Evolutionary conservation across 345 rosid species (phyloP).

Genomic region (Salix brachista): DNA sequence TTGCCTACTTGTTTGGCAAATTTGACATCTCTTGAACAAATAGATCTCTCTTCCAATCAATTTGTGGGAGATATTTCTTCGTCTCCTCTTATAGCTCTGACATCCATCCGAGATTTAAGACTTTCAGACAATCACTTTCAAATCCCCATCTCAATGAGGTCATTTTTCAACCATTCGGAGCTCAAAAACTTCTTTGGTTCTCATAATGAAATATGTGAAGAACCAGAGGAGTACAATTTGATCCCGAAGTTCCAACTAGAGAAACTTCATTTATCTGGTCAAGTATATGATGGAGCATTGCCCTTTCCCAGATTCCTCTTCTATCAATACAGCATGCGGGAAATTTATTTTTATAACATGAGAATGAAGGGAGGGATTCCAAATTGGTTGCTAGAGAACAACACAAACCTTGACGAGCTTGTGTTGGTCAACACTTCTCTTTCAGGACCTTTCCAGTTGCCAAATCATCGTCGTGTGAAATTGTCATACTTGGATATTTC

Average conservation of each 20-base stretch:
- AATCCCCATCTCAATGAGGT: not conserved
- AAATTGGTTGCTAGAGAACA: constrained; percentile 28
- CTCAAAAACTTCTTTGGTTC: not conserved
- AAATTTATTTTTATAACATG: not conserved
- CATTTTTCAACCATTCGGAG: not conserved
- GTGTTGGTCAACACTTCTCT: not conserved
- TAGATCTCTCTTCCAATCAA: not conserved
- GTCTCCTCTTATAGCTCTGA: not conserved
- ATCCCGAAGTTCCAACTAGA: not conserved
- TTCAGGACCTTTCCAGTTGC: not conserved
- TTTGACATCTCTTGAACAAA: not conserved
- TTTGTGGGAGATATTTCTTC: not conserved
- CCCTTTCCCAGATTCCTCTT: not conserved
- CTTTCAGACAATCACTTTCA: not conserved
- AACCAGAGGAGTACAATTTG: too few species aligned
- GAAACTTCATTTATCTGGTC: not conserved
- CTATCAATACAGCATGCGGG: not conserved
- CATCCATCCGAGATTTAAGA: not conserved
- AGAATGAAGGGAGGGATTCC: constrained; percentile 5
- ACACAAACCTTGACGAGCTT: not conserved
- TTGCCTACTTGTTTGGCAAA: not conserved
- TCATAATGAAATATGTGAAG: too few species aligned
- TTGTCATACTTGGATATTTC: not conserved
- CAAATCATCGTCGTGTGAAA: not conserved
- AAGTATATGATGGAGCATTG: not conserved